Percentiles rank a stretch among this genome's conserved stretches.
These are phyloP conservation scores for Talinum fruticosum DNA, from an alignment of 148 eudicot genomes.

Conservation along the genomic window DNA sequence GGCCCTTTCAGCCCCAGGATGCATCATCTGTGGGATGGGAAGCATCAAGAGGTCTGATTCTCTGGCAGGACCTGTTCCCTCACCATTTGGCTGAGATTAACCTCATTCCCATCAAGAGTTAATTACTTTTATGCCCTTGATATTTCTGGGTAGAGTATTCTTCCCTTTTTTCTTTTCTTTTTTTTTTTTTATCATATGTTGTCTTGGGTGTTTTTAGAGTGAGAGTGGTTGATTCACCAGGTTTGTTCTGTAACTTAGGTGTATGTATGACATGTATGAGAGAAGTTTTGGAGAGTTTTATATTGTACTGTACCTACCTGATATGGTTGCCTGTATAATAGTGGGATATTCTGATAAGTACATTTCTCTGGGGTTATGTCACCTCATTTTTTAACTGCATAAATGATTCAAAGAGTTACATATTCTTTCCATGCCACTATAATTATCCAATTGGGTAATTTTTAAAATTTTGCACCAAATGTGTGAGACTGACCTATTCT, in stretches of 20 bases:
- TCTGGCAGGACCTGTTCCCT: conserved; percentile 58
- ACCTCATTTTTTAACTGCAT: too few relatives aligned
- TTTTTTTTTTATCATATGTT: not conserved
- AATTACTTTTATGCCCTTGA: too few relatives aligned
- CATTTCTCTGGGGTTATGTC: too few relatives aligned
- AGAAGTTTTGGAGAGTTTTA: not conserved
- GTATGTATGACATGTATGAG: not conserved
- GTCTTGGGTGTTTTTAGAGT: not conserved
- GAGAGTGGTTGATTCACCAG: not conserved
- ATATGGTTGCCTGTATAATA: not conserved
- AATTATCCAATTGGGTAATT: too few relatives aligned
- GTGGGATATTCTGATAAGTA: not conserved
- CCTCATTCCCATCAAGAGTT: too few relatives aligned
- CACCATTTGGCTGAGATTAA: conserved; percentile 74
- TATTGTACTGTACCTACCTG: too few relatives aligned
- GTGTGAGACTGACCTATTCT: too few relatives aligned
- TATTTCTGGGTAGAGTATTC: not conserved
- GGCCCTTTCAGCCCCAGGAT: conserved; percentile 85
- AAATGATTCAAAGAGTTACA: too few relatives aligned
- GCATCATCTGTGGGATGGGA: conserved; percentile 99
- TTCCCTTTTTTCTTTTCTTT: not conserved
- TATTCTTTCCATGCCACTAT: too few relatives aligned
- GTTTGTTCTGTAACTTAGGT: not conserved
- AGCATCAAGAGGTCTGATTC: conserved; percentile 96
- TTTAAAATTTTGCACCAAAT: too few relatives aligned